These are phyloP conservation scores for Myotisia sp. DNA, from an alignment of 2,329 filamentous ascomycete genomes.

Conservation along the genomic window DNA sequence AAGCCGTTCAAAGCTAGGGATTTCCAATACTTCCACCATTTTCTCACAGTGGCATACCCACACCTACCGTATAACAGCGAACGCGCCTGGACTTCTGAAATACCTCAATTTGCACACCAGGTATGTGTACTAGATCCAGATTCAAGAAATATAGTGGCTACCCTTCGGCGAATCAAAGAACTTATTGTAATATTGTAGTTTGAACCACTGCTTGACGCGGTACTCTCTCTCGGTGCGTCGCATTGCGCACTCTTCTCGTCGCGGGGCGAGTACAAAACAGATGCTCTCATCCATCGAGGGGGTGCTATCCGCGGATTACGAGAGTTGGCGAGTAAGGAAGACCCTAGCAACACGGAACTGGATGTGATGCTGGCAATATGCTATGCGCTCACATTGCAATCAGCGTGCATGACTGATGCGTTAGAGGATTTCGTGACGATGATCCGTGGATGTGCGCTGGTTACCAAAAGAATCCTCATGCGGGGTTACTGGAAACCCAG, in stretches of 20 bases:
- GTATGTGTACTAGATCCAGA: too few relatives aligned
- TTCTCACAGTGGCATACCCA: slow-evolving; percentile 40
- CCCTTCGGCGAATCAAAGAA: too few relatives aligned
- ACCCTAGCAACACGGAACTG: neutral
- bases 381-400: slow-evolving; percentile 18
- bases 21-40: slow-evolving; percentile 40
- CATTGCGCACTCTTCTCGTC: slow-evolving; percentile 38
- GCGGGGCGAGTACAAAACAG: slow-evolving; percentile 38
- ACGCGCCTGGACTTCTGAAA: slow-evolving; percentile 50
- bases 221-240: slow-evolving; percentile 52
- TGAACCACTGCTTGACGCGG: slow-evolving; percentile 55
- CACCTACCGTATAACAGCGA: slow-evolving; percentile 51
- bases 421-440: slow-evolving; percentile 18
- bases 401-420: slow-evolving; percentile 17
- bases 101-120: slow-evolving; percentile 52
- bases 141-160: too few relatives aligned
- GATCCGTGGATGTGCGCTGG: slow-evolving; percentile 13
- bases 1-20: slow-evolving; percentile 29
- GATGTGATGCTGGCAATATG: slow-evolving; percentile 17
- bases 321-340: neutral
- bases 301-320: slow-evolving; percentile 47
- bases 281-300: slow-evolving; percentile 51
- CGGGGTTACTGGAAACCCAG: too few relatives aligned
- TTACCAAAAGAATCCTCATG: too few relatives aligned
- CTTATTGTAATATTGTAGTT: too few relatives aligned